Evolutionary conservation across 768 basidiomycete species (phyloP).

Genomic region (Boletus bicolor): DNA sequence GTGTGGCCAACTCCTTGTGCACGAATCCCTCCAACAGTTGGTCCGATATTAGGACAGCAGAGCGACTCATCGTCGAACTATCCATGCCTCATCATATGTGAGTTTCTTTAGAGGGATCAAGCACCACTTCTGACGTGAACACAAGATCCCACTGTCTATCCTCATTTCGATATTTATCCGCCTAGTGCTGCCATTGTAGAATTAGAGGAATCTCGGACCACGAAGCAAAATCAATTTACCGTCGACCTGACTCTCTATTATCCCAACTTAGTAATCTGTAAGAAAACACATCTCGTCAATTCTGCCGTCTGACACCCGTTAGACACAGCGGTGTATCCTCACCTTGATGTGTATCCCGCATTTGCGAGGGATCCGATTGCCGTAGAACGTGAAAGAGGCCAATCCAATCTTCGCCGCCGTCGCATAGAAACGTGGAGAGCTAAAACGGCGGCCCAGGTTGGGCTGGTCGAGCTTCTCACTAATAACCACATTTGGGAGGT

Average conservation of each 20-base stretch:
- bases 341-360: constrained; percentile 20
- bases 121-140: constrained; percentile 16
- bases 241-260: constrained; percentile 24
- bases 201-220: not conserved
- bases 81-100: constrained; percentile 29
- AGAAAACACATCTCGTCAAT: constrained; percentile 3
- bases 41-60: not conserved
- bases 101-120: constrained; percentile 6
- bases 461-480: constrained; percentile 14
- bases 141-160: constrained; percentile 41
- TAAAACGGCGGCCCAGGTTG: constrained; percentile 19
- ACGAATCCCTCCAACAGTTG: not conserved
- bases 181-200: not conserved
- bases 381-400: not conserved
- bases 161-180: constrained; percentile 41
- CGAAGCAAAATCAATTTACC: not conserved
- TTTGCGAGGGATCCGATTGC: not conserved
- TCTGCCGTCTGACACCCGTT: constrained; percentile 3
- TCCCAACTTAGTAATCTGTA: constrained; percentile 38
- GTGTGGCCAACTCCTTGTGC: constrained; percentile 15
- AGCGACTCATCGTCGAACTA: constrained; percentile 14
- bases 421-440: constrained; percentile 18
- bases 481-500: constrained; percentile 23
- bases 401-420: constrained; percentile 9
- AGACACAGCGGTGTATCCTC: constrained; percentile 26